Percentiles rank a stretch among this genome's conserved stretches.
phyloP scores from a whole-genome alignment of 2,329 filamentous ascomycete species.

The Aspergillus arachidicola region DNA sequence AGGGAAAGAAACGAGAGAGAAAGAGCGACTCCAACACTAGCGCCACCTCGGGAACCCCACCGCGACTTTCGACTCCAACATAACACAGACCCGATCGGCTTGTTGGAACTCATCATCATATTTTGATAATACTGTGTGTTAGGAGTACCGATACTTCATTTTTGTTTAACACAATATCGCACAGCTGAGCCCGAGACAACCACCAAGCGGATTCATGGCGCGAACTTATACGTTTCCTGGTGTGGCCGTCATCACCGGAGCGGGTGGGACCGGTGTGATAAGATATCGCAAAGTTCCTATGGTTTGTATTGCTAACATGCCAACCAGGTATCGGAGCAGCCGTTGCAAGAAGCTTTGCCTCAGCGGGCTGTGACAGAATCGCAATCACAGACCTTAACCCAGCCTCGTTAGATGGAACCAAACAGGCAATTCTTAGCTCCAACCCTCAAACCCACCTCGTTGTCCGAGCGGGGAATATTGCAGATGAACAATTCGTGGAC shows the following conservation, averaged over 20 bases:
- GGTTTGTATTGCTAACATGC: constrained; percentile 4
- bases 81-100: neutral
- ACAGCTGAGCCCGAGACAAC: neutral
- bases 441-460: constrained; percentile 41
- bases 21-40: constrained; percentile 2
- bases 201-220: constrained; percentile 7
- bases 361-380: constrained; percentile 53
- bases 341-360: constrained; percentile 54
- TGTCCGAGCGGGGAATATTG: constrained; percentile 49
- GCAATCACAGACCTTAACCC: constrained; percentile 58
- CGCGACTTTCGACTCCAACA: neutral
- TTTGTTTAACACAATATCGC: neutral
- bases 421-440: constrained; percentile 29
- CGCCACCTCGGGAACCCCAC: constrained; percentile 1
- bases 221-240: constrained; percentile 40
- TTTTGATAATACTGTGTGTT: neutral
- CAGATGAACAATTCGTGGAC: constrained; percentile 50
- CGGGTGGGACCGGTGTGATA: constrained; percentile 49
- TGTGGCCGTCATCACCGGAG: constrained; percentile 52
- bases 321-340: constrained; percentile 58
- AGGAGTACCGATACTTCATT: neutral
- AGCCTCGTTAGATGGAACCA: constrained; percentile 39
- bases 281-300: neutral
- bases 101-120: neutral
- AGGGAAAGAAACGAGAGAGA: neutral